phyloP scores from a whole-genome alignment of 441 rosid genomes.

The Eruca vesicaria region DNA sequence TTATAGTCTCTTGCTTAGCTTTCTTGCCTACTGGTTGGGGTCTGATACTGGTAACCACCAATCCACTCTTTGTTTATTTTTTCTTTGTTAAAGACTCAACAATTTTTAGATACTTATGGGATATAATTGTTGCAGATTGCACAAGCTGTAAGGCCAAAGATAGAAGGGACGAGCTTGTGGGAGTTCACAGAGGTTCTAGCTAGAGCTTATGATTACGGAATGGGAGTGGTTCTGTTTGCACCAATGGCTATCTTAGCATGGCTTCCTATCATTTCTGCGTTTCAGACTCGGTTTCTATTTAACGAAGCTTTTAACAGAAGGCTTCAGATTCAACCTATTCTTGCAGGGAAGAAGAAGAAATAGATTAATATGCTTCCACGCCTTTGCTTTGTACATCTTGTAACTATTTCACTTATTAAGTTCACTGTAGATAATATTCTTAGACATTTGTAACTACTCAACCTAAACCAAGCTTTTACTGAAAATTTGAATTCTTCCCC shows the following conservation, averaged over 20 bases:
- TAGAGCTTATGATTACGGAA: slow-evolving; percentile 89
- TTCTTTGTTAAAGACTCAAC: background rate
- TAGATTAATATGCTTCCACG: slow-evolving; percentile 26
- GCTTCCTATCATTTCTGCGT: slow-evolving; percentile 87
- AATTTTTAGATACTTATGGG: background rate
- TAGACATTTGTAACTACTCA: too few relatives aligned
- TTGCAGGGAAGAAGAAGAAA: slow-evolving; percentile 73
- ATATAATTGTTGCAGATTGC: slow-evolving; percentile 57
- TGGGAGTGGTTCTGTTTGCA: slow-evolving; percentile 83
- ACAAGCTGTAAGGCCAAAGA: slow-evolving; percentile 85
- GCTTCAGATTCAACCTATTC: slow-evolving; percentile 88
- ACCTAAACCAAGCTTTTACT: too few relatives aligned
- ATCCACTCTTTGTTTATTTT: background rate
- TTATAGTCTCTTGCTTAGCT: slow-evolving; percentile 81
- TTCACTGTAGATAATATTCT: slow-evolving; percentile 14
- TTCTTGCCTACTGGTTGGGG: slow-evolving; percentile 99
- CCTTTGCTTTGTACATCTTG: slow-evolving; percentile 25
- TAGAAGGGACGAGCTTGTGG: slow-evolving; percentile 75
- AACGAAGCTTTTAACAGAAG: slow-evolving; percentile 84
- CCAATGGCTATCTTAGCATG: slow-evolving; percentile 89
- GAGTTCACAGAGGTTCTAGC: slow-evolving; percentile 72
- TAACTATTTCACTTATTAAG: slow-evolving; percentile 17
- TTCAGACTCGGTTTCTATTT: slow-evolving; percentile 95
- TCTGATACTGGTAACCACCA: slow-evolving; percentile 68
- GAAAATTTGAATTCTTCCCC: too few relatives aligned